Evolutionary conservation across 2,329 filamentous ascomycete species (phyloP).

Genomic region (Fusarium armeniacum): DNA sequence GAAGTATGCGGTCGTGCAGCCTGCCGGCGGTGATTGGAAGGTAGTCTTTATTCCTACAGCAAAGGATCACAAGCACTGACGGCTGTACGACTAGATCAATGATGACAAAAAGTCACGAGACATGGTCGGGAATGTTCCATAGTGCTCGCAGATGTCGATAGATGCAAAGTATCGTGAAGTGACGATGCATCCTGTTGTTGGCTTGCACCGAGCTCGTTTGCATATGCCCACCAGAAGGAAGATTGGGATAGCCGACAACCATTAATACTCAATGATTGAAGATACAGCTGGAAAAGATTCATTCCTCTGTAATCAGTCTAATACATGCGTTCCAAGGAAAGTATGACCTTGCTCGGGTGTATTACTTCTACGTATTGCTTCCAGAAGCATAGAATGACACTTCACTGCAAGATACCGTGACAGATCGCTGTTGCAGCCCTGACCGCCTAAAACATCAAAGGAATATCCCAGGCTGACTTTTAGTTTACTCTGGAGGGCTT

Average conservation of each 20-base stretch:
- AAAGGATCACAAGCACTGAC: slow-evolving; percentile 64
- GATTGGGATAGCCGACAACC: no score
- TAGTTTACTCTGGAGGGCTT: background rate
- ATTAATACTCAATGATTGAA: background rate
- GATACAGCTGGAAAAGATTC: no score
- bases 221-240: background rate
- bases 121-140: slow-evolving; percentile 56
- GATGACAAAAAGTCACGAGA: slow-evolving; percentile 64
- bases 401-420: slow-evolving; percentile 3
- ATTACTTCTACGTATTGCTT: background rate
- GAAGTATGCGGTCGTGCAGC: slow-evolving; percentile 66
- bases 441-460: background rate
- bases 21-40: slow-evolving; percentile 67
- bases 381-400: slow-evolving; percentile 11
- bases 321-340: background rate
- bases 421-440: background rate
- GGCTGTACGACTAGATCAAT: slow-evolving; percentile 67
- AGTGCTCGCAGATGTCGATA: slow-evolving; percentile 63
- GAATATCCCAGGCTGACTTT: background rate
- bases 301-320: no score
- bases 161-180: slow-evolving; percentile 45
- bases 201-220: no score
- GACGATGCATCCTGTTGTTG: no score
- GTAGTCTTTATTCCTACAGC: slow-evolving; percentile 70
- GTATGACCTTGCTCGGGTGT: no score